A percentile compares a stretch with the other conserved stretches of the same genome.
phyloP scores from a whole-genome alignment of 495 filamentous ascomycete genomes.

The Viridothelium virens region DNA sequence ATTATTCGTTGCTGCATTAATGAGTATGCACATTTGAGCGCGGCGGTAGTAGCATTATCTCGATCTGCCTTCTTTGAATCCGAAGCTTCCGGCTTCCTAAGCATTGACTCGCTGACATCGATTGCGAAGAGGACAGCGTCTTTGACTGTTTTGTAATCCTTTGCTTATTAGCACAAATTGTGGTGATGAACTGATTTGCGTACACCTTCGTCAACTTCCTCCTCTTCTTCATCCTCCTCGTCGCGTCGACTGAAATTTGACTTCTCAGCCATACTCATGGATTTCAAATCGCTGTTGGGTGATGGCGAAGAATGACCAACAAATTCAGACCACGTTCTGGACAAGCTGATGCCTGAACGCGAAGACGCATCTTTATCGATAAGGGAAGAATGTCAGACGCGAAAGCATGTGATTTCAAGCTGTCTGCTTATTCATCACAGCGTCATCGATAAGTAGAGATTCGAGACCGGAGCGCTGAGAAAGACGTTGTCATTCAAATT shows the following conservation, averaged over 20 bases:
- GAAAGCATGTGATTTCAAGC: conserved; percentile 11
- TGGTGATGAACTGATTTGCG: background rate
- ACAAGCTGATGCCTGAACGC: no score
- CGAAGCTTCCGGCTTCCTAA: conserved; percentile 54
- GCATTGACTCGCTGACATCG: conserved; percentile 87
- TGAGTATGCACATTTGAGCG: conserved; percentile 87
- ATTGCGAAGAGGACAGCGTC: conserved; percentile 97
- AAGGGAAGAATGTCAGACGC: background rate
- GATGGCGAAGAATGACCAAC: background rate
- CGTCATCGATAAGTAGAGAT: background rate
- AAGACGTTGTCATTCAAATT: no score
- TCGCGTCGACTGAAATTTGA: background rate
- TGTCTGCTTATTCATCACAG: background rate
- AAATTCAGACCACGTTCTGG: no score
- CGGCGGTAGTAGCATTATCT: conserved; percentile 56
- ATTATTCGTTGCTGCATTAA: conserved; percentile 98
- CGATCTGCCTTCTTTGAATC: conserved; percentile 64
- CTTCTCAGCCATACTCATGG: background rate
- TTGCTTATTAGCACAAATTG: background rate
- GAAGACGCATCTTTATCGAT: background rate
- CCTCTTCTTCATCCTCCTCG: background rate
- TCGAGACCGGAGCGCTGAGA: background rate
- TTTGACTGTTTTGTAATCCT: conserved; percentile 78
- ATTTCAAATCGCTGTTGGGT: background rate
- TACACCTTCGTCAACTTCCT: conserved; percentile 4